Conservation (phyloP, 257 asterid genomes). For the Solanum dulcamara region DNA sequence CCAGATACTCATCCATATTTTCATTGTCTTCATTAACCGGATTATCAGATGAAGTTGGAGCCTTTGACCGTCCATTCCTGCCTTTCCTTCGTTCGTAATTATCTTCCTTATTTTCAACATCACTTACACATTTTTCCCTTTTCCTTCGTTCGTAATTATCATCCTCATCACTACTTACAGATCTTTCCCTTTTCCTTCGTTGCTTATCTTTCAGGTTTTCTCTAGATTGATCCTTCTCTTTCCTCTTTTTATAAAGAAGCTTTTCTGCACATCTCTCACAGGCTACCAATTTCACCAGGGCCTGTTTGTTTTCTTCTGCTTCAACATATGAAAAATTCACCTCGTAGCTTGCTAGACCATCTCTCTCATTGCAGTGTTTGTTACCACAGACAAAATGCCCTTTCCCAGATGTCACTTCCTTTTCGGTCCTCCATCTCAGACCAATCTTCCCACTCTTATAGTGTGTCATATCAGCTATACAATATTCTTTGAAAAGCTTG, state of each 20-base stretch:
- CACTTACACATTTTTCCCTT: slow-evolving; percentile 68
- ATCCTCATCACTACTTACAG: slow-evolving; percentile 45
- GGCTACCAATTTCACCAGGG: slow-evolving; percentile 83
- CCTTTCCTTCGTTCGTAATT: slow-evolving; percentile 35
- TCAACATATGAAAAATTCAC: slow-evolving; percentile 86
- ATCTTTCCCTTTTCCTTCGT: slow-evolving; percentile 63
- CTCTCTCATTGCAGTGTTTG: slow-evolving; percentile 67
- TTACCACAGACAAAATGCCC: slow-evolving; percentile 96
- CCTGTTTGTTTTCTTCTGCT: slow-evolving; percentile 98
- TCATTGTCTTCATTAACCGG: slow-evolving; percentile 33
- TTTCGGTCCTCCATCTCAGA: slow-evolving; percentile 96
- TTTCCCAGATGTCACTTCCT: slow-evolving; percentile 97
- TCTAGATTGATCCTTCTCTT: slow-evolving; percentile 52
- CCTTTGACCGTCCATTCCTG: slow-evolving; percentile 38
- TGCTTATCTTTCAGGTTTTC: slow-evolving; percentile 28
- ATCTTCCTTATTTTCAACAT: slow-evolving; percentile 21
- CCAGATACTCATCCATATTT: slow-evolving; percentile 71
- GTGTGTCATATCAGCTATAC: slow-evolving; percentile 96
- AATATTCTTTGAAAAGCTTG: slow-evolving; percentile 96
- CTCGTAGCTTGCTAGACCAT: slow-evolving; percentile 87
- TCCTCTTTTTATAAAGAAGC: slow-evolving; percentile 68
- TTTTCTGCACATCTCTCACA: slow-evolving; percentile 94
- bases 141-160: slow-evolving; percentile 32
- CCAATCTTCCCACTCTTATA: slow-evolving; percentile 99
- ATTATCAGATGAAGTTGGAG: slow-evolving; percentile 26